These are phyloP conservation scores for Voacanga thouarsii DNA, from an alignment of 257 asterid species.

Conservation along the genomic window DNA sequence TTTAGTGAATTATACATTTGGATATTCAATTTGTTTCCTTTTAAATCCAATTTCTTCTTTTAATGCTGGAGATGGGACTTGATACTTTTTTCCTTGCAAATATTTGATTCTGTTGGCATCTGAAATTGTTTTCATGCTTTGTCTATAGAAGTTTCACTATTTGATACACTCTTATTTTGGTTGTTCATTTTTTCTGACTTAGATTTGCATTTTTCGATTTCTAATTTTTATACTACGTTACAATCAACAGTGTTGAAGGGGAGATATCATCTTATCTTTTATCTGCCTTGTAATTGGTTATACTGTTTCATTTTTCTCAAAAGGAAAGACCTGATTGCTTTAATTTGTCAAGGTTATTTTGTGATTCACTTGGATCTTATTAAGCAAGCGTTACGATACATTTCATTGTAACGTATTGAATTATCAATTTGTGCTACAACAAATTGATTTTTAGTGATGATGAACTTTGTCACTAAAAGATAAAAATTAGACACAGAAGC, in stretches of 20 bases:
- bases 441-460: no score
- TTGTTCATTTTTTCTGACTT: constrained; percentile 9
- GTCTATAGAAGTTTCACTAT: background rate
- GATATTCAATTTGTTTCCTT: background rate
- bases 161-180: constrained; percentile 51
- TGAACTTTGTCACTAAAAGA: no score
- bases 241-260: background rate
- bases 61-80: background rate
- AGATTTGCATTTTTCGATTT: constrained; percentile 2
- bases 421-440: constrained; percentile 2
- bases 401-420: constrained; percentile 13
- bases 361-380: constrained; percentile 10
- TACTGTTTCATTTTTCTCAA: constrained; percentile 13
- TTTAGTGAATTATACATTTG: background rate
- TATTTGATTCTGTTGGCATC: background rate
- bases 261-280: constrained; percentile 7
- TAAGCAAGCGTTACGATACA: background rate
- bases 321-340: constrained; percentile 49
- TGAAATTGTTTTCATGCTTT: background rate
- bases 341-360: constrained; percentile 6
- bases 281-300: constrained; percentile 1
- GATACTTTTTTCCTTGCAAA: background rate
- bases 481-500: no score
- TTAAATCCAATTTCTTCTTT: no score
- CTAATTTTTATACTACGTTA: no score